phyloP scores from a whole-genome alignment of 2,329 filamentous ascomycete species.

The Boeremia exigua region DNA sequence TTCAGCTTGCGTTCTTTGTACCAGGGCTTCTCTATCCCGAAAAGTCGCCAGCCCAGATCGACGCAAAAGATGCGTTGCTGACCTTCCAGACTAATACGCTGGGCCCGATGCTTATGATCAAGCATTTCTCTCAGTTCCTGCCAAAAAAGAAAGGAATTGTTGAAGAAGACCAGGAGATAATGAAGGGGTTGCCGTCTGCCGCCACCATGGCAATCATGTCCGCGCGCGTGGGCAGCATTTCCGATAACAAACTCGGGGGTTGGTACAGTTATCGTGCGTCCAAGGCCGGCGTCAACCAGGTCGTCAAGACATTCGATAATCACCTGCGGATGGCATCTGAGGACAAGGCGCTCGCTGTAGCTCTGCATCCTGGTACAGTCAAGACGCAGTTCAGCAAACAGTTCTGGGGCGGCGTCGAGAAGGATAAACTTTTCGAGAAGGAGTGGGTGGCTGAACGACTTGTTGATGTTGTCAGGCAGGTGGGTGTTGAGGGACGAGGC shows the following conservation, averaged over 20 bases:
- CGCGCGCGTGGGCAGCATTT: constrained; percentile 76
- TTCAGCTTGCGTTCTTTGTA: constrained; percentile 72
- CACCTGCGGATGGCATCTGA: constrained; percentile 64
- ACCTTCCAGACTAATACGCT: constrained; percentile 77
- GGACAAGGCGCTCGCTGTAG: constrained; percentile 69
- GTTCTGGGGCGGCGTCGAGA: constrained; percentile 71
- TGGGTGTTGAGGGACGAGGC: constrained; percentile 59
- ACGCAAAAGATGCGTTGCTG: constrained; percentile 65
- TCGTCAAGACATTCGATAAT: constrained; percentile 75
- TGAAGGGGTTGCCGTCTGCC: constrained; percentile 52
- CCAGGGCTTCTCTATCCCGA: constrained; percentile 77
- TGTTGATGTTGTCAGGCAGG: constrained; percentile 68
- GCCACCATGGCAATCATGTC: constrained; percentile 78
- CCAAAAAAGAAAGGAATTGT: constrained; percentile 58
- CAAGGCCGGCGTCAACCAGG: constrained; percentile 75
- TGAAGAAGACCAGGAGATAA: constrained; percentile 16
- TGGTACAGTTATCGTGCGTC: constrained; percentile 83
- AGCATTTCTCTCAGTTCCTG: constrained; percentile 74
- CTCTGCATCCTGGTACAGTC: constrained; percentile 81
- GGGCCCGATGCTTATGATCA: constrained; percentile 76
- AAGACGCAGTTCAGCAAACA: constrained; percentile 74
- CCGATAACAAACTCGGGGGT: constrained; percentile 75
- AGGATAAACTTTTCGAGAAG: constrained; percentile 69
- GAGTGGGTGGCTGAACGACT: constrained; percentile 71
- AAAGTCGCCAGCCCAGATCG: constrained; percentile 70